Percentiles rank a stretch among this genome's conserved stretches.
Evolutionary conservation across 2,329 filamentous ascomycete species (phyloP).

Genomic region (Colletotrichum karsti): DNA sequence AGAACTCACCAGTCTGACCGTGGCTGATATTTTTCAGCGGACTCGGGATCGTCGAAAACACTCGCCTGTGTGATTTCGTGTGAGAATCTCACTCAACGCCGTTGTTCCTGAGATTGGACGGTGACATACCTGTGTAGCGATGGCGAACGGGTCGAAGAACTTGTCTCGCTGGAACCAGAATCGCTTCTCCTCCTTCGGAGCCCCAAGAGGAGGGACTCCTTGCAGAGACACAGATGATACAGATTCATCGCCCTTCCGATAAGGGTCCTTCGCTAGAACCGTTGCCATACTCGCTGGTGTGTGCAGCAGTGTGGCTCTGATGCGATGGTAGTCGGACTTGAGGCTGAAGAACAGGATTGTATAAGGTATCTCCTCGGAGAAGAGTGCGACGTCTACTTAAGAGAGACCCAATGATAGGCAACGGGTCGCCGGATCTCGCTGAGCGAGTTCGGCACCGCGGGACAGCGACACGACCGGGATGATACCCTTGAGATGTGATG

Average conservation of each 20-base stretch:
- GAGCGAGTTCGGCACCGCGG: neutral
- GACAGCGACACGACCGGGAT: neutral
- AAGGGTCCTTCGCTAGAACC: slow-evolving; percentile 23
- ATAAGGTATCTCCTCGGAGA: neutral
- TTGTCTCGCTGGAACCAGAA: slow-evolving; percentile 43
- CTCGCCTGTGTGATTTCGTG: slow-evolving; percentile 33
- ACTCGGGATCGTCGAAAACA: slow-evolving; percentile 48
- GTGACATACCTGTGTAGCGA: slow-evolving; percentile 41
- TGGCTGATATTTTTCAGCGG: slow-evolving; percentile 44
- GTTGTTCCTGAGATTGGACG: too few relatives aligned
- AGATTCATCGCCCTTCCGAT: neutral
- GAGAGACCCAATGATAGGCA: too few relatives aligned
- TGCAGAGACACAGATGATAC: slow-evolving; percentile 28
- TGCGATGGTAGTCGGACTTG: neutral
- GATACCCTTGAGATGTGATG: neutral
- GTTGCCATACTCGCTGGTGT: slow-evolving; percentile 18
- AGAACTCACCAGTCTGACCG: slow-evolving; percentile 32
- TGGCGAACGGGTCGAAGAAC: slow-evolving; percentile 37
- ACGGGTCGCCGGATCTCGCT: slow-evolving; percentile 13
- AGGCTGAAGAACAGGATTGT: neutral
- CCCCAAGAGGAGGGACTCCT: slow-evolving; percentile 35
- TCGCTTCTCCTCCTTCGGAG: slow-evolving; percentile 34
- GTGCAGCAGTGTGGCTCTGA: too few relatives aligned
- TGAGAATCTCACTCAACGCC: neutral
- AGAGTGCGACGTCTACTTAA: neutral